A percentile compares a stretch with the other conserved stretches of the same genome.
Conservation (phyloP, 805 yeast genomes). For the Candida michaelii region DNA sequence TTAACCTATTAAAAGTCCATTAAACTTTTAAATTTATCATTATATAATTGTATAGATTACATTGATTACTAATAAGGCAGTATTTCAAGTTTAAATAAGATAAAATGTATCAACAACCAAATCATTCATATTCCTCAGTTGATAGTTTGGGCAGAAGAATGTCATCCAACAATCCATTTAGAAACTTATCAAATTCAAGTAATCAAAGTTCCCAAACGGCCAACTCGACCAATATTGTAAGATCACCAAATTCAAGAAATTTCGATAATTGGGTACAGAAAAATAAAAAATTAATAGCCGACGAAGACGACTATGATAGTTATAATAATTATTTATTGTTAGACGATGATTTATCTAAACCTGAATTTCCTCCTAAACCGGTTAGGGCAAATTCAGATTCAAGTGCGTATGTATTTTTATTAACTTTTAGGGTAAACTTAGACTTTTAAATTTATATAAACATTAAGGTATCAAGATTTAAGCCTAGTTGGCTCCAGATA, state of each 20-base stretch:
- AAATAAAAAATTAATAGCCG: slow-evolving; percentile 36
- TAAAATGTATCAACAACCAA: slow-evolving; percentile 42
- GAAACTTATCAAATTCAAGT: slow-evolving; percentile 31
- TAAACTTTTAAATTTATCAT: too few species aligned
- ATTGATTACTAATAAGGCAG: background rate
- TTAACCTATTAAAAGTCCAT: too few species aligned
- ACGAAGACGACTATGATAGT: slow-evolving; percentile 34
- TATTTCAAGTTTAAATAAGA: background rate
- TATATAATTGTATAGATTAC: too few species aligned
- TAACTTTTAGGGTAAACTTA: background rate
- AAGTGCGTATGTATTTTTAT: slow-evolving; percentile 17
- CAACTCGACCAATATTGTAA: slow-evolving; percentile 14
- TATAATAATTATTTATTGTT: slow-evolving; percentile 11
- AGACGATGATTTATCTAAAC: slow-evolving; percentile 7
- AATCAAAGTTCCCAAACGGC: slow-evolving; percentile 9
- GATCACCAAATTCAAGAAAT: slow-evolving; percentile 23
- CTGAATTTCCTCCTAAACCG: slow-evolving; percentile 13
- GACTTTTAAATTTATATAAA: background rate
- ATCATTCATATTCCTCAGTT: slow-evolving; percentile 31
- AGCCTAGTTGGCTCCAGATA: too few species aligned
- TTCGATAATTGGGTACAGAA: slow-evolving; percentile 62
- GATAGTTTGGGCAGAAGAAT: slow-evolving; percentile 42
- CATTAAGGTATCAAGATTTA: too few species aligned
- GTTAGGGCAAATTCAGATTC: slow-evolving; percentile 17
- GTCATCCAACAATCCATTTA: slow-evolving; percentile 74